Percentiles rank a stretch among this genome's conserved stretches.
Evolutionary conservation across 2,329 filamentous ascomycete species (phyloP).

Genomic region (Penicillium aurantiogriseum): DNA sequence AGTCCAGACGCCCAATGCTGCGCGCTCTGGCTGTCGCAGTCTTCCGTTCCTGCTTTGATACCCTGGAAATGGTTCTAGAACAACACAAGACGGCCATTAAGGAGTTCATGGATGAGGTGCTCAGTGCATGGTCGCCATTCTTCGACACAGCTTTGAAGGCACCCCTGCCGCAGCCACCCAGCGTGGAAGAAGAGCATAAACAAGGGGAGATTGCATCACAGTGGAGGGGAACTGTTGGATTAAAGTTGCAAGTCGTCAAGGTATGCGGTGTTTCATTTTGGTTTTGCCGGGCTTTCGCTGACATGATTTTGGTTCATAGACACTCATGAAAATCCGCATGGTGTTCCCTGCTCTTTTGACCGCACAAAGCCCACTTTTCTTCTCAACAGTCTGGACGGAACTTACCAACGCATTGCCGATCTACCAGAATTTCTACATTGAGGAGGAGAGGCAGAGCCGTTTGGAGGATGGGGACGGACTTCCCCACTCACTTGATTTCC

Average conservation of each 20-base stretch:
- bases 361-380: slow-evolving; percentile 77
- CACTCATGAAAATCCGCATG: slow-evolving; percentile 80
- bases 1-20: slow-evolving; percentile 69
- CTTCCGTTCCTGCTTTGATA: slow-evolving; percentile 88
- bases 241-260: slow-evolving; percentile 92
- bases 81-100: slow-evolving; percentile 85
- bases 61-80: slow-evolving; percentile 94
- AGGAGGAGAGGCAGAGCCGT: slow-evolving; percentile 79
- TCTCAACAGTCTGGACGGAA: slow-evolving; percentile 87
- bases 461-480: slow-evolving; percentile 86
- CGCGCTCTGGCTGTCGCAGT: slow-evolving; percentile 85
- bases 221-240: slow-evolving; percentile 78
- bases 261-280: slow-evolving; percentile 37
- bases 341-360: slow-evolving; percentile 81
- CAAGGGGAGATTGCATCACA: slow-evolving; percentile 57
- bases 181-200: slow-evolving; percentile 57
- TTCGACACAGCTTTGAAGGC: slow-evolving; percentile 77
- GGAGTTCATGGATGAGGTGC: slow-evolving; percentile 80
- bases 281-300: slow-evolving; percentile 11
- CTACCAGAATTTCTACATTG: slow-evolving; percentile 82
- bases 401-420: slow-evolving; percentile 68
- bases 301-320: slow-evolving; percentile 48
- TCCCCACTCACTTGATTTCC: slow-evolving; percentile 91
- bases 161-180: slow-evolving; percentile 62
- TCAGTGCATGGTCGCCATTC: slow-evolving; percentile 84